Evolutionary conservation across 768 basidiomycete genomes (phyloP).

Genomic region (Boletus insuetus): DNA sequence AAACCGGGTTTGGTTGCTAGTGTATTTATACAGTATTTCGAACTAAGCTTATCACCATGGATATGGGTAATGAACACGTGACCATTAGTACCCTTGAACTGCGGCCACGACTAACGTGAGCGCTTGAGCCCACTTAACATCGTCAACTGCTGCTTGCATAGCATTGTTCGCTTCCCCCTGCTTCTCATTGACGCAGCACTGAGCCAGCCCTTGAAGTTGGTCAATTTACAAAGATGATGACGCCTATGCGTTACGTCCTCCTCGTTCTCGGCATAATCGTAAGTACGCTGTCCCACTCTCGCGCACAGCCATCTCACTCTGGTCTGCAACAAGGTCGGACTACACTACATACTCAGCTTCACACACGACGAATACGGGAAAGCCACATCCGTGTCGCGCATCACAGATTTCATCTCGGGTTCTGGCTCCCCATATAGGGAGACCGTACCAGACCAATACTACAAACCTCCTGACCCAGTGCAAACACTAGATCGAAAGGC

Average conservation of each 20-base stretch:
- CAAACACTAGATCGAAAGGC: slow-evolving; percentile 56
- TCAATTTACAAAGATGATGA: slow-evolving; percentile 44
- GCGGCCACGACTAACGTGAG: not conserved
- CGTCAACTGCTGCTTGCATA: not conserved
- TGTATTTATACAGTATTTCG: not conserved
- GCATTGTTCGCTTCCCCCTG: too few species aligned
- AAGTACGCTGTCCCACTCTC: slow-evolving; percentile 18
- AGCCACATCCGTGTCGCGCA: slow-evolving; percentile 37
- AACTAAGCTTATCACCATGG: too few species aligned
- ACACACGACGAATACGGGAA: slow-evolving; percentile 43
- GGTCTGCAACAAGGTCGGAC: slow-evolving; percentile 29
- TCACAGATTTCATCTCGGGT: slow-evolving; percentile 25
- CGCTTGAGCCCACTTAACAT: not conserved
- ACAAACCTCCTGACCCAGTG: slow-evolving; percentile 37
- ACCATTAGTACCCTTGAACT: not conserved
- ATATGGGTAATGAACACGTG: not conserved
- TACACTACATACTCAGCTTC: slow-evolving; percentile 42
- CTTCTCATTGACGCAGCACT: too few species aligned
- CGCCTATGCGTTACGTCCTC: slow-evolving; percentile 57
- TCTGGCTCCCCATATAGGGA: slow-evolving; percentile 49
- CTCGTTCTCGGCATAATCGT: slow-evolving; percentile 48
- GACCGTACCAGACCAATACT: slow-evolving; percentile 61
- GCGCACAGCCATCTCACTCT: slow-evolving; percentile 7
- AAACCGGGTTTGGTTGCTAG: not conserved
- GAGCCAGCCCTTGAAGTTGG: not conserved